phyloP scores from a whole-genome alignment of 2,329 filamentous ascomycete genomes.

The Monosporascus sp. region DNA sequence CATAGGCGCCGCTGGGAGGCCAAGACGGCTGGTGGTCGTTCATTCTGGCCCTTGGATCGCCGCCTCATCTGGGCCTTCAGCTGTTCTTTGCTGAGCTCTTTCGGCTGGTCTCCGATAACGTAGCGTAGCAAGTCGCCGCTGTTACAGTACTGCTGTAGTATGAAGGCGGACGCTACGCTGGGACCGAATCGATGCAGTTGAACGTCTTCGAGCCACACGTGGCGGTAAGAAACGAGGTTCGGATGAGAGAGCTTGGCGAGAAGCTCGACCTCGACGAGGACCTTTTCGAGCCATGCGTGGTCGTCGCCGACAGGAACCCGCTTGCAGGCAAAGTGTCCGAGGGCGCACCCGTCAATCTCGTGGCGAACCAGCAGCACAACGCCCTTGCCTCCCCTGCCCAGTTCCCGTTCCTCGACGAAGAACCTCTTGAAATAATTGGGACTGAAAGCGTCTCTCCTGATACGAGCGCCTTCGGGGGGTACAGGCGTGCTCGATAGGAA shows the following conservation, averaged over 20 bases:
- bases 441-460: slow-evolving; percentile 81
- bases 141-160: slow-evolving; percentile 97
- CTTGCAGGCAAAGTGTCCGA: slow-evolving; percentile 95
- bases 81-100: slow-evolving; percentile 69
- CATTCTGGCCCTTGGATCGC: slow-evolving; percentile 70
- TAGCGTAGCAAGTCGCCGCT: slow-evolving; percentile 85
- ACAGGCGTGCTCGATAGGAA: slow-evolving; percentile 50
- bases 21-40: slow-evolving; percentile 49
- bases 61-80: slow-evolving; percentile 83
- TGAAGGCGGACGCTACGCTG: slow-evolving; percentile 90
- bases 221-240: slow-evolving; percentile 92
- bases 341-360: slow-evolving; percentile 78
- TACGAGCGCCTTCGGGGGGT: slow-evolving; percentile 58
- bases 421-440: slow-evolving; percentile 90
- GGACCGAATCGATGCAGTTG: slow-evolving; percentile 82
- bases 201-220: slow-evolving; percentile 93
- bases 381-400: slow-evolving; percentile 88
- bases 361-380: slow-evolving; percentile 93
- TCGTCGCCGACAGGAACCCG: slow-evolving; percentile 93
- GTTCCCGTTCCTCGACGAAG: slow-evolving; percentile 80
- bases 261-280: slow-evolving; percentile 87
- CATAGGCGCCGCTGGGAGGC: slow-evolving; percentile 41
- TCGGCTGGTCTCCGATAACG: slow-evolving; percentile 63
- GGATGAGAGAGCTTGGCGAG: slow-evolving; percentile 88
- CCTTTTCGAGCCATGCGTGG: slow-evolving; percentile 90